A percentile compares a stretch with the other conserved stretches of the same genome.
phyloP scores from a whole-genome alignment of 768 basidiomycete species.

The Russula earlei region DNA sequence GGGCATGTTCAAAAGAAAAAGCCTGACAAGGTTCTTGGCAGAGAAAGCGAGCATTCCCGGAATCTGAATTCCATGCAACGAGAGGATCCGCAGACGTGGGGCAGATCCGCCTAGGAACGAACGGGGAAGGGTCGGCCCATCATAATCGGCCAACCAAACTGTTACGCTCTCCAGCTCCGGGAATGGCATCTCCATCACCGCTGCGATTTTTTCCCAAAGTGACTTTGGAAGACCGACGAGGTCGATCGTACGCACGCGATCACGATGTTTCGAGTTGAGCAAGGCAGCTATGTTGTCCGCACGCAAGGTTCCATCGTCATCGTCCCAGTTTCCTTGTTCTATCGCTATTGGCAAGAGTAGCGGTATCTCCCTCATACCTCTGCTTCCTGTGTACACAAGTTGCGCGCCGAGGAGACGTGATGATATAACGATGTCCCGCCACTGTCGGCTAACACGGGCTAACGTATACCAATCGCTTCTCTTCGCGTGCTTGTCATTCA shows the following conservation, averaged over 20 bases:
- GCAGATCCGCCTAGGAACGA: neutral
- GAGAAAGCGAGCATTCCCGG: neutral
- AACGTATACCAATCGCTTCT: neutral
- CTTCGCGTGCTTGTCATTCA: too few species aligned
- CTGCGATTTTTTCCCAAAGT: neutral
- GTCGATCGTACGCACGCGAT: neutral
- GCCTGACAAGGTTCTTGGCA: neutral
- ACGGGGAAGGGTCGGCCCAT: neutral
- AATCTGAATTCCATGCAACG: neutral
- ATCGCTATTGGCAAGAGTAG: neutral
- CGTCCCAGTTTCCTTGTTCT: too few species aligned
- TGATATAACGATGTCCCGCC: neutral
- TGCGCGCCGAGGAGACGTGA: neutral
- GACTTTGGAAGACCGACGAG: neutral
- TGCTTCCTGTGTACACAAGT: neutral
- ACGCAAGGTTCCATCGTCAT: neutral
- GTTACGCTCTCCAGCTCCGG: neutral
- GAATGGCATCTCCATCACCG: neutral
- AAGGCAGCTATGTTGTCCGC: neutral
- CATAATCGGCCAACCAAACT: neutral
- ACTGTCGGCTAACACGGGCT: neutral
- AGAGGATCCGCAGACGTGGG: neutral
- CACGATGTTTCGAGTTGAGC: neutral
- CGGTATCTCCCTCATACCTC: neutral
- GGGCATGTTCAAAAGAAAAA: neutral